Base-by-base conservation (phyloP, 345 rosid species). In the Euphorbia lathyris region DNA sequence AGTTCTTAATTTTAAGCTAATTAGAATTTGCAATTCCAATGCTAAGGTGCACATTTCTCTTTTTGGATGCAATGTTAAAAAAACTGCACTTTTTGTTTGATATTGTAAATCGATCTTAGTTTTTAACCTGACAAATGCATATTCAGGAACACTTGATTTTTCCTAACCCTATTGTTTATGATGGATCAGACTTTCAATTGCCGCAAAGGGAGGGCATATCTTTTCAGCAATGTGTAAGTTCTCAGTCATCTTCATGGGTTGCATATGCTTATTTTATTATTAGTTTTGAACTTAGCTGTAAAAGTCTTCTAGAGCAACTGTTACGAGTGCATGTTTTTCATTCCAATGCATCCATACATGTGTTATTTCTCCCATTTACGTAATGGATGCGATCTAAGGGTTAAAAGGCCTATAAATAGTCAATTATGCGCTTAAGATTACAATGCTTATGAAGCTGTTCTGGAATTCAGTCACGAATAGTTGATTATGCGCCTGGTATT, bases 201-300 rank as follows among this genome's bases (percentile, higher is more conserved):
- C 51, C 70, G 74, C 38, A 77, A 50, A 61, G 87, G 85, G 69
- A 84, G 79, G 79, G 85, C 85, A 11, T 84, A 67, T 70, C 75
- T 81, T 56, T 84, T 79, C 82, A 81, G 50, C 64, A 74, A 77
- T 14, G 87, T 77, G 87, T 84, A 71, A 79, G 82, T 77, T 73
- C 60, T 62, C 66, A 17, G 22, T 40, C 32, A 60, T 58, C 53
- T 4, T 36, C 55, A 58, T 51, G 20, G n/a, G 22, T 23, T 65
- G 58, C 58, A 7, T 7, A 26, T 13, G 19, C 20, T 61, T 53
- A 40, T 48, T 25, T 20, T 77, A 2, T 51, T 27, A 55, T n/a
- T 60, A 27, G 59, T 53, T 26, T 12, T n/a, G 45, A 16, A 26
- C 29, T 20, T 23, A 25, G 40, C 30, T 48, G 30, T 34, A 9